Conservation (phyloP, 805 yeast genomes). For the Candida sakaeoensis region DNA sequence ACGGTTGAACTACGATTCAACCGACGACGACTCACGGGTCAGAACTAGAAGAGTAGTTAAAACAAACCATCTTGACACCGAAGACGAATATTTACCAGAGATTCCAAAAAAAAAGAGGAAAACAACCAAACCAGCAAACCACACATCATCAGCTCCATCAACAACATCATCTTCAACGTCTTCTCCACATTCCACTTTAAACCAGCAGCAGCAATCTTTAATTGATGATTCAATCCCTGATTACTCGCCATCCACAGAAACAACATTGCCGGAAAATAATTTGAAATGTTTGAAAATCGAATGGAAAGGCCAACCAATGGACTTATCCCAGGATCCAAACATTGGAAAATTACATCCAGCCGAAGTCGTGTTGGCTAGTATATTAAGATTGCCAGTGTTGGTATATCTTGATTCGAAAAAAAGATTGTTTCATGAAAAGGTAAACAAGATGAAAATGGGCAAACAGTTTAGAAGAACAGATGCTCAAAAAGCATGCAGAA, state of each 20-base stretch:
- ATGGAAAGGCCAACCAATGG: conserved; percentile 99
- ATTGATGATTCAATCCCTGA: conserved; percentile 75
- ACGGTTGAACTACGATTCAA: conserved; percentile 24
- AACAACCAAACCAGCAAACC: conserved; percentile 25
- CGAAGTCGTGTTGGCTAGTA: conserved; percentile 80
- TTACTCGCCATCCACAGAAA: conserved; percentile 64
- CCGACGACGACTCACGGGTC: conserved; percentile 38
- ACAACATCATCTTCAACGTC: too few relatives aligned
- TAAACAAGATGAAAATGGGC: conserved; percentile 62
- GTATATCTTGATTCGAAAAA: conserved; percentile 67
- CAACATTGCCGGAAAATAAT: conserved; percentile 59
- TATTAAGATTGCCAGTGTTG: conserved; percentile 82
- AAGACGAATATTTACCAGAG: conserved; percentile 9
- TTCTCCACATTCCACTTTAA: conserved; percentile 16
- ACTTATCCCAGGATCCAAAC: conserved; percentile 73
- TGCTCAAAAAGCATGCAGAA: conserved; percentile 95
- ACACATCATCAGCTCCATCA: too few relatives aligned
- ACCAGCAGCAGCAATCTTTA: conserved; percentile 44
- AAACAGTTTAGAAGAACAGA: conserved; percentile 92
- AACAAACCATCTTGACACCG: conserved; percentile 23
- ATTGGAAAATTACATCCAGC: conserved; percentile 80
- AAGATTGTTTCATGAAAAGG: conserved; percentile 86
- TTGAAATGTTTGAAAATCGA: conserved; percentile 78
- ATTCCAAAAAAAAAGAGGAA: conserved; percentile 32
- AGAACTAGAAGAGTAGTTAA: conserved; percentile 57